A percentile compares a stretch with the other conserved stretches of the same genome.
phyloP scores from a whole-genome alignment of 2,329 filamentous ascomycete genomes.

The Colletotrichum incanum region DNA sequence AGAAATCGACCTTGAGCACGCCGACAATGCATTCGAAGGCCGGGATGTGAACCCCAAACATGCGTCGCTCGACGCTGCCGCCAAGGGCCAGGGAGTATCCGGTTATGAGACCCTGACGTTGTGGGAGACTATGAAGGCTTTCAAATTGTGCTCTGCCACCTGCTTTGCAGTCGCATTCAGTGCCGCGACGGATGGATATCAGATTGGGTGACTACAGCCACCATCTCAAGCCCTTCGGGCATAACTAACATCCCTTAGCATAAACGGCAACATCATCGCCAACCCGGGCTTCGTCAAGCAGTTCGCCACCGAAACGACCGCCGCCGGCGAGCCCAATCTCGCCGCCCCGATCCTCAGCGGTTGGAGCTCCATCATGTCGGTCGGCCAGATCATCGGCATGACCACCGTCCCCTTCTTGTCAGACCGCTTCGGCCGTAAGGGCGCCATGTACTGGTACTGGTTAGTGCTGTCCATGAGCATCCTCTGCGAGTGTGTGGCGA shows the following conservation, averaged over 20 bases:
- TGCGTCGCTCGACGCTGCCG: slow-evolving; percentile 44
- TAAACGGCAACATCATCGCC: slow-evolving; percentile 56
- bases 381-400: slow-evolving; percentile 59
- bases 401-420: slow-evolving; percentile 49
- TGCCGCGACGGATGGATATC: slow-evolving; percentile 49
- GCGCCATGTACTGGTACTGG: slow-evolving; percentile 52
- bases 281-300: slow-evolving; percentile 57
- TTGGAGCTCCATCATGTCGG: slow-evolving; percentile 58
- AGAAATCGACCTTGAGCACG: slow-evolving; percentile 12
- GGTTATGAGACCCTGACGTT: slow-evolving; percentile 49
- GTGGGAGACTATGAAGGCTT: slow-evolving; percentile 49
- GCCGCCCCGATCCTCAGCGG: slow-evolving; percentile 53
- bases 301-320: slow-evolving; percentile 49
- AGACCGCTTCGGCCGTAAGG: slow-evolving; percentile 51
- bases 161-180: slow-evolving; percentile 49
- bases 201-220: slow-evolving; percentile 46
- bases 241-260: slow-evolving; percentile 43
- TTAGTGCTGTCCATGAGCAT: slow-evolving; percentile 53
- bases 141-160: slow-evolving; percentile 47
- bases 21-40: slow-evolving; percentile 14
- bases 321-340: slow-evolving; percentile 50
- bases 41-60: slow-evolving; percentile 7
- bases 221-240: neutral
- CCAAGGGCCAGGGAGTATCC: slow-evolving; percentile 47
- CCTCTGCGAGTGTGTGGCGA: slow-evolving; percentile 55